A percentile compares a stretch with the other conserved stretches of the same genome.
These are phyloP conservation scores for Hyphopichia khmerensis DNA, from an alignment of 1,139 yeast species.

Conservation along the genomic window DNA sequence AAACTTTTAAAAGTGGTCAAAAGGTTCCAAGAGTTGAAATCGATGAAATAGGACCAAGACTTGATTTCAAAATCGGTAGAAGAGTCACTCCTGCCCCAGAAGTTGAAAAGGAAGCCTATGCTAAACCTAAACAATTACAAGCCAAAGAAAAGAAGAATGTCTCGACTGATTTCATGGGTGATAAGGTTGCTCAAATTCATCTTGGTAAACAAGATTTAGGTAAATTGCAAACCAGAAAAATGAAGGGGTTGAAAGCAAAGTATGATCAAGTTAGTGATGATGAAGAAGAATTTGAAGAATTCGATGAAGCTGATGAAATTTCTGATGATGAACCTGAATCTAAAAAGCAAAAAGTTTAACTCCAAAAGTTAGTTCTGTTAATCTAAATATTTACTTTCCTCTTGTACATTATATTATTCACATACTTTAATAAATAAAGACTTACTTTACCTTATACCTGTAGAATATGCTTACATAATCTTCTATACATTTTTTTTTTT, in stretches of 20 bases:
- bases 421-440: neutral
- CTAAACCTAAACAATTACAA: conserved; percentile 78
- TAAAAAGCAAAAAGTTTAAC: conserved; percentile 34
- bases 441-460: neutral
- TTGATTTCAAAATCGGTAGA: conserved; percentile 91
- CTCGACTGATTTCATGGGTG: conserved; percentile 87
- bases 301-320: conserved; percentile 37
- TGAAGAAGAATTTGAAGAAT: conserved; percentile 43
- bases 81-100: conserved; percentile 83
- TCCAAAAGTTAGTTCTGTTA: too few species aligned
- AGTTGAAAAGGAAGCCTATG: conserved; percentile 84
- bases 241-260: conserved; percentile 93
- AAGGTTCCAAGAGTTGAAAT: conserved; percentile 91
- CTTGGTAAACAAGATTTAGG: conserved; percentile 93
- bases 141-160: conserved; percentile 88
- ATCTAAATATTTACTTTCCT: neutral
- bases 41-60: conserved; percentile 94
- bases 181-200: conserved; percentile 93
- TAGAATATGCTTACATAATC: neutral
- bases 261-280: conserved; percentile 70
- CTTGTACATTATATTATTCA: neutral
- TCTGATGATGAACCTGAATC: conserved; percentile 28
- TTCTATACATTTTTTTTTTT: neutral
- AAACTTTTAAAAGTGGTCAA: conserved; percentile 79
- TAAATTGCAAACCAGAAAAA: conserved; percentile 91